These are phyloP conservation scores for Grifola frondosa DNA, from an alignment of 1,284 basidiomycete species.

Conservation along the genomic window DNA sequence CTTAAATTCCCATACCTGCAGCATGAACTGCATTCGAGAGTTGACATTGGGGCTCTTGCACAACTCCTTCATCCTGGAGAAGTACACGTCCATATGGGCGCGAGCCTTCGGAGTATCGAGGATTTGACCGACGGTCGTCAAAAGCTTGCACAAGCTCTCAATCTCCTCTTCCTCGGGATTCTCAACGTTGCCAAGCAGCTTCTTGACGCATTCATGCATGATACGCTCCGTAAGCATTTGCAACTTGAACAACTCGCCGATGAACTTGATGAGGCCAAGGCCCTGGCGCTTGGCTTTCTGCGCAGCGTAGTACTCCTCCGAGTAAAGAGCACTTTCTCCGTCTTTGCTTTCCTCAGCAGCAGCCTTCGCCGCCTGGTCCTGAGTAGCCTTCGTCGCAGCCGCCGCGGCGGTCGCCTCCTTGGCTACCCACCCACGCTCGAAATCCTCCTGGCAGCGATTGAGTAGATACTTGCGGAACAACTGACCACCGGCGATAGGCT, in stretches of 20 bases:
- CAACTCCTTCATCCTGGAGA: slow-evolving; percentile 85
- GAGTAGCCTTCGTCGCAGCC: slow-evolving; percentile 34
- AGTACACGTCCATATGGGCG: slow-evolving; percentile 90
- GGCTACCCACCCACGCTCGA: slow-evolving; percentile 43
- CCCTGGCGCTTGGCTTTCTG: slow-evolving; percentile 97
- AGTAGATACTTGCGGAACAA: slow-evolving; percentile 80
- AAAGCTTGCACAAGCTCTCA: slow-evolving; percentile 91
- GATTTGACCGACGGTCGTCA: slow-evolving; percentile 84
- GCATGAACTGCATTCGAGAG: slow-evolving; percentile 93
- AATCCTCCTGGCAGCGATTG: slow-evolving; percentile 58
- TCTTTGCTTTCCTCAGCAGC: slow-evolving; percentile 54
- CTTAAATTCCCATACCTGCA: slow-evolving; percentile 77
- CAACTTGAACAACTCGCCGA: slow-evolving; percentile 97
- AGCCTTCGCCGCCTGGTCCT: slow-evolving; percentile 63
- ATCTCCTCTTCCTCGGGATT: slow-evolving; percentile 98
- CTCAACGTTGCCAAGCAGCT: slow-evolving; percentile 88
- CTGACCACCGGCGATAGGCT: slow-evolving; percentile 84
- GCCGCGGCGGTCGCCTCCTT: slow-evolving; percentile 28
- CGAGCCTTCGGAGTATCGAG: slow-evolving; percentile 82
- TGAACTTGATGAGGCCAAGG: slow-evolving; percentile 96
- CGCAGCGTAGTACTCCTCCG: slow-evolving; percentile 95
- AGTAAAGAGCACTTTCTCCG: slow-evolving; percentile 73
- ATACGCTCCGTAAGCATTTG: slow-evolving; percentile 45
- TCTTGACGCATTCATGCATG: slow-evolving; percentile 97
- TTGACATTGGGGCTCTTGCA: slow-evolving; percentile 73